A percentile compares a stretch with the other conserved stretches of the same genome.
Conservation (phyloP, 805 yeast species). For the Saccharomycopsis fermentans region DNA sequence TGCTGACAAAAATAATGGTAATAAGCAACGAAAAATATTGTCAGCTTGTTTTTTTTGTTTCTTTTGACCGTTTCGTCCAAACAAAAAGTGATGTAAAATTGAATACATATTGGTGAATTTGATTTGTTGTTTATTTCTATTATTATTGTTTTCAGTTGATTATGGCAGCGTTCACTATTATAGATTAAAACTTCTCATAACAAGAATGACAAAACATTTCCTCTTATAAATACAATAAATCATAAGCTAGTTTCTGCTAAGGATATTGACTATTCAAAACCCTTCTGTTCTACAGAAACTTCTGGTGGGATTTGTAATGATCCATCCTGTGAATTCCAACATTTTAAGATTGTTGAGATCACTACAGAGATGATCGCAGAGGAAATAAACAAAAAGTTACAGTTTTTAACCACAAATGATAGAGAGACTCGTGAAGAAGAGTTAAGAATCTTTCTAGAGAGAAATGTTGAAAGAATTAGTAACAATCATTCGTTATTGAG, state of each 20-base stretch:
- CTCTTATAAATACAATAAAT: background rate
- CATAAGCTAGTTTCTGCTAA: background rate
- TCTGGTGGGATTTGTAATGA: constrained; percentile 17
- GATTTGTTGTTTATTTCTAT: background rate
- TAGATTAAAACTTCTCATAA: background rate
- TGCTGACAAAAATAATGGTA: background rate
- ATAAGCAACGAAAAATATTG: background rate
- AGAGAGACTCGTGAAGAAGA: constrained; percentile 1
- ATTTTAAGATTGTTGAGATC: constrained; percentile 16
- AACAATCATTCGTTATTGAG: background rate
- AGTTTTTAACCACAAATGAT: background rate
- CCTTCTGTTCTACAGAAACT: constrained; percentile 11
- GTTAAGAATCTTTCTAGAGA: constrained; percentile 1
- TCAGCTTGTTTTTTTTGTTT: too few species aligned
- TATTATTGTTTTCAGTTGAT: background rate
- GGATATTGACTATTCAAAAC: constrained; percentile 8
- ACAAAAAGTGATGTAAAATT: background rate
- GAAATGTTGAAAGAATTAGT: background rate
- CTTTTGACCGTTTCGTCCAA: background rate
- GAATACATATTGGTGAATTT: background rate
- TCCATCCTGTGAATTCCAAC: constrained; percentile 16
- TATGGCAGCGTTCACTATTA: background rate
- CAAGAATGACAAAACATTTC: background rate
- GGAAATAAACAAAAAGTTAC: constrained; percentile 5
- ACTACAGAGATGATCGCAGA: constrained; percentile 2